These are phyloP conservation scores for Ophiostoma sp. DNA, from an alignment of 2,329 filamentous ascomycete species.

Conservation along the genomic window DNA sequence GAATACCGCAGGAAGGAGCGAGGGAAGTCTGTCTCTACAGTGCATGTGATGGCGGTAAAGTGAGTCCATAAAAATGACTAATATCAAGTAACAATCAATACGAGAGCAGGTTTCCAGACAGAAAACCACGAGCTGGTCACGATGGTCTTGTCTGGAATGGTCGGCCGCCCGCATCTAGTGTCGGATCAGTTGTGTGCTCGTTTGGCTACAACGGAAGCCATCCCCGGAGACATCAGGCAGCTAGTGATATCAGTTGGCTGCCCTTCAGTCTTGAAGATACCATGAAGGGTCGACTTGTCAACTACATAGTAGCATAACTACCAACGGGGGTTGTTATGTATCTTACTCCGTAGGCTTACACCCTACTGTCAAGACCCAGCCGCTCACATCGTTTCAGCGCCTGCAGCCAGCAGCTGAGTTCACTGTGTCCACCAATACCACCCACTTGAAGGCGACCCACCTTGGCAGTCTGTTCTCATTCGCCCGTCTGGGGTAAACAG, in stretches of 20 bases:
- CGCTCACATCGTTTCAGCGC: constrained; percentile 12
- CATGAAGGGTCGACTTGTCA: background rate
- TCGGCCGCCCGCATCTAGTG: background rate
- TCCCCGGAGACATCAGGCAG: background rate
- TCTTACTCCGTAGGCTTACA: background rate
- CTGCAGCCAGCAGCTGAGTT: constrained; percentile 18
- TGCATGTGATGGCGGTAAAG: background rate
- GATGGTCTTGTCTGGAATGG: background rate
- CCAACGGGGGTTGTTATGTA: no score
- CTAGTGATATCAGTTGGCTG: background rate
- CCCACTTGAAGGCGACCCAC: background rate
- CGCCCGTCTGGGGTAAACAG: constrained; percentile 3
- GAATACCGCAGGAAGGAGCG: background rate
- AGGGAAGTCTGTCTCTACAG: background rate
- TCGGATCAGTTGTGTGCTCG: no score
- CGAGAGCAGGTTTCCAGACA: background rate
- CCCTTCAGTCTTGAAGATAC: background rate
- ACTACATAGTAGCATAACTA: background rate
- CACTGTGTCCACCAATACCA: background rate
- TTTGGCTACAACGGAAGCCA: background rate
- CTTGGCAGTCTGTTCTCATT: background rate
- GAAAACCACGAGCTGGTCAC: background rate
- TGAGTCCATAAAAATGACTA: background rate
- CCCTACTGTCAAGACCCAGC: no score
- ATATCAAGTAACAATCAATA: background rate